phyloP scores from a whole-genome alignment of 768 basidiomycete genomes.

The Russula sp. region DNA sequence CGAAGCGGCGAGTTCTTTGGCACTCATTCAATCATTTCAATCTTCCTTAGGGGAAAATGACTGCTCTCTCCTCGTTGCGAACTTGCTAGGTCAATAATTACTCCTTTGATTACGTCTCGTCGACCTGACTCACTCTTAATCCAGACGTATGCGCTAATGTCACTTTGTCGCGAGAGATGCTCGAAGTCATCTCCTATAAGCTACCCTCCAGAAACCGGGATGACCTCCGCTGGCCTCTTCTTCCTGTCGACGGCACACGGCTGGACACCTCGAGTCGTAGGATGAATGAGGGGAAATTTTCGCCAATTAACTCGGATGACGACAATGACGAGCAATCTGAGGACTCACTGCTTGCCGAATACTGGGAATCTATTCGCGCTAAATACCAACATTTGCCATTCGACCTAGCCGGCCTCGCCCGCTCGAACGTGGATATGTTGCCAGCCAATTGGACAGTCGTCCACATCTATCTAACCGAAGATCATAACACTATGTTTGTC shows the following conservation, averaged over 20 bases:
- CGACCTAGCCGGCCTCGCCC: constrained; percentile 44
- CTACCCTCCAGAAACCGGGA: constrained; percentile 49
- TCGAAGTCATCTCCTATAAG: constrained; percentile 77
- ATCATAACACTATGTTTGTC: constrained; percentile 79
- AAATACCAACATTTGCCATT: constrained; percentile 52
- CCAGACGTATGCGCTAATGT: constrained; percentile 73
- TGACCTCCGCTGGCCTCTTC: constrained; percentile 73
- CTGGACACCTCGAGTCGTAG: constrained; percentile 34
- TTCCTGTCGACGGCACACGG: constrained; percentile 46
- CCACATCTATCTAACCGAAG: constrained; percentile 78
- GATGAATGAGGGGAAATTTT: constrained; percentile 30
- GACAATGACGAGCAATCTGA: constrained; percentile 42
- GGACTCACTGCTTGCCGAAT: constrained; percentile 42
- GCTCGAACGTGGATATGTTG: constrained; percentile 45
- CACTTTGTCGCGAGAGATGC: constrained; percentile 80
- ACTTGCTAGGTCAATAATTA: constrained; percentile 53
- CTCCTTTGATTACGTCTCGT: background rate
- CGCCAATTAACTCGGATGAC: constrained; percentile 35
- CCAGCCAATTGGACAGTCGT: constrained; percentile 82
- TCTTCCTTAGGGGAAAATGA: constrained; percentile 66
- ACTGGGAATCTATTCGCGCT: constrained; percentile 59
- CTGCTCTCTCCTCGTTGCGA: constrained; percentile 55
- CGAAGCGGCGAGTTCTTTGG: constrained; percentile 67
- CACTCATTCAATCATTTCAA: constrained; percentile 70
- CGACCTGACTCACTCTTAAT: background rate